Evolutionary conservation across 805 yeast genomes (phyloP).

Genomic region (Spathaspora girioi): DNA sequence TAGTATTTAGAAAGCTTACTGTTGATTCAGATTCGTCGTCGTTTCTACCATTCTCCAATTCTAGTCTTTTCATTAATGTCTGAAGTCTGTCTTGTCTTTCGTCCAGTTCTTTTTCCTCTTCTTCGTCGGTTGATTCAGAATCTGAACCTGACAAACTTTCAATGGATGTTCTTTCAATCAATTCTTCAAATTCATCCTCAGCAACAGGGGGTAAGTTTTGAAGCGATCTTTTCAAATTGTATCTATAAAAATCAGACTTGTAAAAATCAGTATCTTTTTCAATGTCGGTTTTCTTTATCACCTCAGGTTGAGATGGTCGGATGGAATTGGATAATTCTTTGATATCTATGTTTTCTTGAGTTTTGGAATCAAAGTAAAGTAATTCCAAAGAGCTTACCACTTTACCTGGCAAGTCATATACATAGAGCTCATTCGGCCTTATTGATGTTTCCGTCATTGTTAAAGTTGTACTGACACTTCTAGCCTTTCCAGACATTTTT

Average conservation of each 20-base stretch:
- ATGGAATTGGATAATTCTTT: not conserved
- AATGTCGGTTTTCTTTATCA: not conserved
- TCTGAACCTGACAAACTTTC: slow-evolving; percentile 61
- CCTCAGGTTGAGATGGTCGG: not conserved
- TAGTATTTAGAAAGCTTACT: slow-evolving; percentile 57
- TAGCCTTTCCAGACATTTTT: not conserved
- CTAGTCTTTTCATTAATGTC: slow-evolving; percentile 19
- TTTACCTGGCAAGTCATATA: slow-evolving; percentile 41
- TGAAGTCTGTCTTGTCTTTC: slow-evolving; percentile 12
- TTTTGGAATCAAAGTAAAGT: slow-evolving; percentile 51
- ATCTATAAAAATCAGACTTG: slow-evolving; percentile 55
- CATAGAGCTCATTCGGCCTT: slow-evolving; percentile 38
- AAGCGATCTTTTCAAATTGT: slow-evolving; percentile 54
- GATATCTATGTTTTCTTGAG: slow-evolving; percentile 25
- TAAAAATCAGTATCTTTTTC: slow-evolving; percentile 33
- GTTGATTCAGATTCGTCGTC: slow-evolving; percentile 29
- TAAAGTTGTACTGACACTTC: not conserved
- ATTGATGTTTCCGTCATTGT: not conserved
- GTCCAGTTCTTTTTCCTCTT: slow-evolving; percentile 18
- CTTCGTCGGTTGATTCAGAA: slow-evolving; percentile 22
- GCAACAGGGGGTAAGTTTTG: slow-evolving; percentile 43
- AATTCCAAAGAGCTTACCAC: slow-evolving; percentile 47
- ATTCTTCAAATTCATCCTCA: slow-evolving; percentile 56
- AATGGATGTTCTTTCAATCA: slow-evolving; percentile 46
- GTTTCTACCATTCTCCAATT: slow-evolving; percentile 3